These are phyloP conservation scores for Juglanconis oblonga DNA, from an alignment of 2,329 filamentous ascomycete species.

Conservation along the genomic window DNA sequence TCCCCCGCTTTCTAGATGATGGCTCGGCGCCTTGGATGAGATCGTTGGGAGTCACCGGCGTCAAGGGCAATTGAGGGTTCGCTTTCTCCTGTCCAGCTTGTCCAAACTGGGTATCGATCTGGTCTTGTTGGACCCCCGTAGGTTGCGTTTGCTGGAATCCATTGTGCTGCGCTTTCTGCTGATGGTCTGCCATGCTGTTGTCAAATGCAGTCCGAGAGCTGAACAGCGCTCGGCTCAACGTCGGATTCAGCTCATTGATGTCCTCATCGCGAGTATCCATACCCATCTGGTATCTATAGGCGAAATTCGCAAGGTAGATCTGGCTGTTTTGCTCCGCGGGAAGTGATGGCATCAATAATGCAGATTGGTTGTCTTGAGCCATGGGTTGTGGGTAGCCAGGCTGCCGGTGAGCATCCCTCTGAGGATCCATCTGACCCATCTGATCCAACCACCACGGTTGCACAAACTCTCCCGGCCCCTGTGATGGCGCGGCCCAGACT, in stretches of 20 bases:
- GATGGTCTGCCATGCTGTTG: not conserved
- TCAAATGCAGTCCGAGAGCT: not conserved
- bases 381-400: not conserved
- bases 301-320: not conserved
- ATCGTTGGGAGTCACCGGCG: not conserved
- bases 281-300: not conserved
- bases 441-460: not conserved
- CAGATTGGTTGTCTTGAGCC: not conserved
- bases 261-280: not conserved
- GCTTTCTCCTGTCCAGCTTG: not conserved
- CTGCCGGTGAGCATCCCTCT: not conserved
- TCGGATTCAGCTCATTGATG: not conserved
- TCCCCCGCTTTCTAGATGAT: conserved; percentile 7
- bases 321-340: not conserved
- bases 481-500: not conserved
- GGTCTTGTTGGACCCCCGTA: not conserved
- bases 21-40: not conserved
- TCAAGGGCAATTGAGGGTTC: not conserved
- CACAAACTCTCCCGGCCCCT: not conserved
- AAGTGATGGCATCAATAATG: not conserved
- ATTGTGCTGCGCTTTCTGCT: not conserved
- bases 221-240: not conserved
- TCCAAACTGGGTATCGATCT: not conserved
- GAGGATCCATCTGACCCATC: not conserved
- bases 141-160: not conserved